These are phyloP conservation scores for Neophaeococcomyces aloes DNA, from an alignment of 2,329 filamentous ascomycete species.

Conservation along the genomic window DNA sequence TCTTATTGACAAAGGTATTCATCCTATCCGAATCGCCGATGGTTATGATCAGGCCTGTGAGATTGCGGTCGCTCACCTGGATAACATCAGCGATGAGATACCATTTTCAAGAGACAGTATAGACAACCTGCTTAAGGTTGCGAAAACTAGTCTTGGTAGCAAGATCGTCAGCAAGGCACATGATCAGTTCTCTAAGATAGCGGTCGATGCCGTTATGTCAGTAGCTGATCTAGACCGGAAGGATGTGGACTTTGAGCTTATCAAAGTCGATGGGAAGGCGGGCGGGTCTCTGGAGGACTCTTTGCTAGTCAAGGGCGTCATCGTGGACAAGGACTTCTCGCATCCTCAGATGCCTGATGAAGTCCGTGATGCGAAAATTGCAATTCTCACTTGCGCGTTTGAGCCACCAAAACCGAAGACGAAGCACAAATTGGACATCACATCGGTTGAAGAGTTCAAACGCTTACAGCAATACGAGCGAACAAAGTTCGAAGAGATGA, in stretches of 20 bases:
- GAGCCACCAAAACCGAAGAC: slow-evolving; percentile 99
- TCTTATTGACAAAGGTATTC: slow-evolving; percentile 98
- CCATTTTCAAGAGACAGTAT: slow-evolving; percentile 72
- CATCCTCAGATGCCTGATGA: slow-evolving; percentile 98
- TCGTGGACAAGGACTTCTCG: slow-evolving; percentile 99
- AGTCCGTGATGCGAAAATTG: slow-evolving; percentile 89
- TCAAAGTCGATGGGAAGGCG: slow-evolving; percentile 98
- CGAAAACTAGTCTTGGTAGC: slow-evolving; percentile 88
- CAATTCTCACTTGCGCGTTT: slow-evolving; percentile 94
- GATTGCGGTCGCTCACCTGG: slow-evolving; percentile 83
- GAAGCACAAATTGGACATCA: slow-evolving; percentile 98
- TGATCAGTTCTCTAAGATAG: slow-evolving; percentile 95
- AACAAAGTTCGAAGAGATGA: slow-evolving; percentile 97
- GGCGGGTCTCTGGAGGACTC: slow-evolving; percentile 89
- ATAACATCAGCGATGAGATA: slow-evolving; percentile 85
- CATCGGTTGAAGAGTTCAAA: slow-evolving; percentile 94
- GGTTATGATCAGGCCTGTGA: slow-evolving; percentile 97
- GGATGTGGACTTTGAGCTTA: slow-evolving; percentile 97
- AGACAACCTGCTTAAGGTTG: slow-evolving; percentile 82
- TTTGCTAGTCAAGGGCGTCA: slow-evolving; percentile 90
- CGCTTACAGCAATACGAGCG: slow-evolving; percentile 92
- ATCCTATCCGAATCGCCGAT: slow-evolving; percentile 96
- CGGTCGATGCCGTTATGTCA: slow-evolving; percentile 90
- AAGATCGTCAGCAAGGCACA: slow-evolving; percentile 99
- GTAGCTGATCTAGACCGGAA: slow-evolving; percentile 92